Conservation (phyloP, 176 grass and related monocot genomes). For the Oryza longistaminata region DNA sequence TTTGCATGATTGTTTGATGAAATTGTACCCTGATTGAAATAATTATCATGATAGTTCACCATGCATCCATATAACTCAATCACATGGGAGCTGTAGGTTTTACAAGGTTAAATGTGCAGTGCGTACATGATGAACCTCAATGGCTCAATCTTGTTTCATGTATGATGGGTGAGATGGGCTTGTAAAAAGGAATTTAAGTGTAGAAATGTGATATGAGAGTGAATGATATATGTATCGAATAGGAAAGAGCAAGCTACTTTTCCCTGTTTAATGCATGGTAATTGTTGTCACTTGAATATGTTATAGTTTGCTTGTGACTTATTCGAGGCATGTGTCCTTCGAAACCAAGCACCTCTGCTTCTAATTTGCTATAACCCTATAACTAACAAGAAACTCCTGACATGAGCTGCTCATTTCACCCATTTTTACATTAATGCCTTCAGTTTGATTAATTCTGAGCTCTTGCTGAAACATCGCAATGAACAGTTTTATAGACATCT, state of each 20-base stretch:
- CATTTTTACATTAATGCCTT: neutral
- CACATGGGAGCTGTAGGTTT: neutral
- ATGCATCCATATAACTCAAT: conserved; percentile 12
- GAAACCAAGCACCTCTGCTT: neutral
- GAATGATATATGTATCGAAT: neutral
- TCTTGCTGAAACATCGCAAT: neutral
- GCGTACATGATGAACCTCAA: neutral
- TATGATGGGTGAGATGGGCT: neutral
- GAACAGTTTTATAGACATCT: conserved; percentile 1
- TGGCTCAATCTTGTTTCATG: neutral
- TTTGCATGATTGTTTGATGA: conserved; percentile 9
- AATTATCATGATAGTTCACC: neutral
- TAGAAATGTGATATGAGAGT: neutral
- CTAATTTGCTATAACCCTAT: neutral
- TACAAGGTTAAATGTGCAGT: neutral
- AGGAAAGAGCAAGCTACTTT: neutral
- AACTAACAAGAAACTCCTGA: neutral
- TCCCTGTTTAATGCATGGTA: neutral
- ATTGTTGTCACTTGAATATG: neutral
- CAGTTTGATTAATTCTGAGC: neutral
- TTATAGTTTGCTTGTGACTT: neutral
- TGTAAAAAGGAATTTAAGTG: neutral
- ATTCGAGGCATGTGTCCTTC: neutral
- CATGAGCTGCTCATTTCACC: no score
- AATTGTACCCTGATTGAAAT: neutral